A percentile compares a stretch with the other conserved stretches of the same genome.
Evolutionary conservation across 306 rosid genomes (phyloP).

Genomic region (Mucuna pruriens): DNA sequence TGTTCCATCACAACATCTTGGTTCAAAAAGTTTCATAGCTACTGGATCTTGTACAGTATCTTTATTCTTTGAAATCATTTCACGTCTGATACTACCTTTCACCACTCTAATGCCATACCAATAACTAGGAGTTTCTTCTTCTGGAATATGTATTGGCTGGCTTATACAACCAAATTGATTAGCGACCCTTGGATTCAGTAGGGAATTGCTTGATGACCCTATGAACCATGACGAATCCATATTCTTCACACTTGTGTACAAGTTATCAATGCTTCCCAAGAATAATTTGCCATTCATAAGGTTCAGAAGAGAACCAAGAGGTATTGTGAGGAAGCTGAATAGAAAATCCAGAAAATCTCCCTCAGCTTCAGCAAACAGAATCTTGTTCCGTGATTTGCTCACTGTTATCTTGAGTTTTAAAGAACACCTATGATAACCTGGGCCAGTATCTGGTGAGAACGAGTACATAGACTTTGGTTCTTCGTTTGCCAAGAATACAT

Average conservation of each 20-base stretch:
- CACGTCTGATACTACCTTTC: background rate
- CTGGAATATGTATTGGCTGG: background rate
- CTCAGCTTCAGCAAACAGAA: background rate
- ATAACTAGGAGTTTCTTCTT: background rate
- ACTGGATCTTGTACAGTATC: too few species aligned
- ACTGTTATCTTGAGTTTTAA: conserved; percentile 20
- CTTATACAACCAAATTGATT: background rate
- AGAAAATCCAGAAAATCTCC: background rate
- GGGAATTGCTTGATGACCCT: background rate
- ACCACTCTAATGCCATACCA: background rate
- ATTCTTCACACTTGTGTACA: background rate
- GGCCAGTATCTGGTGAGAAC: background rate
- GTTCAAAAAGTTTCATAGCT: too few species aligned
- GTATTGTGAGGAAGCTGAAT: background rate
- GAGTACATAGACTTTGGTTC: background rate
- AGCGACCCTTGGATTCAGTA: background rate
- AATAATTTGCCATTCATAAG: background rate
- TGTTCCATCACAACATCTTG: too few species aligned
- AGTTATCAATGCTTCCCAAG: background rate
- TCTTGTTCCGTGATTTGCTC: background rate
- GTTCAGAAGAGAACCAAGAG: background rate
- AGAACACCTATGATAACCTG: background rate
- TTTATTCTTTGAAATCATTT: too few species aligned
- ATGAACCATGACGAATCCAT: background rate
- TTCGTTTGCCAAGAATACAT: conserved; percentile 28